phyloP scores from a whole-genome alignment of 2,329 filamentous ascomycete species.

The Aspergillus awamori region DNA sequence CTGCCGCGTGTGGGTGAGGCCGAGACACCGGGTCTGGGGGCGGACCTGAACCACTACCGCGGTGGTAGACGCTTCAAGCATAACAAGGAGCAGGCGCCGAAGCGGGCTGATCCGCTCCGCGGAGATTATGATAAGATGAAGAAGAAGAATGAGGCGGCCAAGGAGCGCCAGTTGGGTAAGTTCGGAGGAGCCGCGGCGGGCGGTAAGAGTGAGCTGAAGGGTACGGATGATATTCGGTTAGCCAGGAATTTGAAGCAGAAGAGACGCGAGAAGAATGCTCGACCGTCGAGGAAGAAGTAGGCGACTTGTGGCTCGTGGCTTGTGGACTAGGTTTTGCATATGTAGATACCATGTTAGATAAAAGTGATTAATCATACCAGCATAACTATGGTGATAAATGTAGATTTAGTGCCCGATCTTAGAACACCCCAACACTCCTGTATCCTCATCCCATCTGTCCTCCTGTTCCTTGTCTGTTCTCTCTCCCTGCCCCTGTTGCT shows the following conservation, averaged over 20 bases:
- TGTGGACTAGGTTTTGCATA: neutral
- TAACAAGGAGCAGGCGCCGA: conserved; percentile 83
- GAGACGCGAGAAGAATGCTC: conserved; percentile 82
- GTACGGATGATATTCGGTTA: conserved; percentile 81
- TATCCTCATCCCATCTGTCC: no score
- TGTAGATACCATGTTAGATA: neutral
- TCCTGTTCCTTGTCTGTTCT: no score
- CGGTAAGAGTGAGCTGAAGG: conserved; percentile 80
- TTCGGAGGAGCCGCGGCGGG: conserved; percentile 50
- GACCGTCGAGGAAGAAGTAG: conserved; percentile 68
- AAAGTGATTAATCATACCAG: no score
- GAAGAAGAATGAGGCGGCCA: conserved; percentile 84
- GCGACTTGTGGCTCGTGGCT: neutral
- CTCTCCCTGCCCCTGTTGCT: no score
- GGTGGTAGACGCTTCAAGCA: conserved; percentile 73
- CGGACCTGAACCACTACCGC: conserved; percentile 38
- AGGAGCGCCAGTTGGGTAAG: conserved; percentile 61
- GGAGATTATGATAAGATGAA: conserved; percentile 90
- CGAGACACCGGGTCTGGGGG: conserved; percentile 56
- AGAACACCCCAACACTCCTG: no score
- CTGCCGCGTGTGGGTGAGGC: conserved; percentile 81
- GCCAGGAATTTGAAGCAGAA: conserved; percentile 75
- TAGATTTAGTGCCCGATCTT: neutral
- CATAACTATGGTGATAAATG: neutral
- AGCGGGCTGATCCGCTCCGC: conserved; percentile 87